Evolutionary conservation across 164 flowering plant species (phyloP), one percentile per base, ranked within the genome.

Genomic region (Taxillus chinensis): DNA sequence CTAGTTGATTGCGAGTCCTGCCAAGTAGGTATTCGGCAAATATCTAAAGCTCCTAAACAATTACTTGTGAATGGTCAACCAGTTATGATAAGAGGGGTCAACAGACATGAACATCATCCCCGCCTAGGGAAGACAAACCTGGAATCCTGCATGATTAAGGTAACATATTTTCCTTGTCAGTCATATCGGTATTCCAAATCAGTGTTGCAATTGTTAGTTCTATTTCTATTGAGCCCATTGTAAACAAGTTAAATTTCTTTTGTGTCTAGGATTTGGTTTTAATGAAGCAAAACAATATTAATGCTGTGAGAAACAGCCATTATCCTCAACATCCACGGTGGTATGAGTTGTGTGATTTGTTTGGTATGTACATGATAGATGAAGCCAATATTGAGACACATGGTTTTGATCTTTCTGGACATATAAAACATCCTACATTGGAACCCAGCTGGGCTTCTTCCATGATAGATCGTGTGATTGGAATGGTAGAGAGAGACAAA

Each of bases 331-430:
- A 93, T 75, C 87, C 96, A 7, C 83, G 96, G 39, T 93, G 97
- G 99, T 93, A 93, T 50, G 95, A 93, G 79, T 68, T 93, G 68
- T 93, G 96, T 71, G 91, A 90, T 75, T 71, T 93, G 67, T 90
- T 93, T 73, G 97, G 99, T 58, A 70, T 93, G 80, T 93, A 93
- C 78, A 90, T 93, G 96, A 82, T 93, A 55, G 99, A 93, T 74
- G 99, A 93, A 80, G 97, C 97, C 64, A 93, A 93, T 64, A 93
- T 93, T 69, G 99, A 90, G 81, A 90, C 99, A 55, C 99, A 93
- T 72, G 97, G 91, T 48, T 93, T 93, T 80, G 73, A 80, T 76
- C 69, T 58, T 59, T 82, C 80, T 67, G 58, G 63, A 27, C 64
- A 73, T 68, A 17, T 83, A 57, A 89, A 81, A 82, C 96, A 89